Evolutionary conservation across 2,329 filamentous ascomycete species (phyloP).

Genomic region (Colletotrichum sojae): DNA sequence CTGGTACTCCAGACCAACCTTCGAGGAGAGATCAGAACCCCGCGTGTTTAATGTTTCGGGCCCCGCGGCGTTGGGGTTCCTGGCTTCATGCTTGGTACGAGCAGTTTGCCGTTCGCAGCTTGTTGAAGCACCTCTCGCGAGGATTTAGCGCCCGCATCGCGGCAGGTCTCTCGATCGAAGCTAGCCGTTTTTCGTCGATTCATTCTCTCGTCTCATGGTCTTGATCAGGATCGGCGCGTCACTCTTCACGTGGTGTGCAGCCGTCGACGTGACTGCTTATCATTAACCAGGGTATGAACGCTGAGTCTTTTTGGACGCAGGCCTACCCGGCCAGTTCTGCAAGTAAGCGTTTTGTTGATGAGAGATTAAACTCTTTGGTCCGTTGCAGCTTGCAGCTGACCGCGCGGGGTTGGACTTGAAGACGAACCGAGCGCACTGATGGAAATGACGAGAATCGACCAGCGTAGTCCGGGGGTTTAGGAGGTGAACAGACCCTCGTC

Average conservation of each 20-base stretch:
- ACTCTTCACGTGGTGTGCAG: constrained; percentile 22
- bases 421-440: constrained; percentile 4
- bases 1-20: background rate
- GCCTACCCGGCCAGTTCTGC: constrained; percentile 2
- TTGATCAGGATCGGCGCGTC: constrained; percentile 25
- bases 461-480: background rate
- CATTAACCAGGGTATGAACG: constrained; percentile 2
- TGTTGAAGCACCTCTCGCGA: too few species aligned
- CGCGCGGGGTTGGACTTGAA: background rate
- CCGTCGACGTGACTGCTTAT: constrained; percentile 8
- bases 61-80: background rate
- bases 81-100: too few species aligned
- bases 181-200: background rate
- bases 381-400: background rate
- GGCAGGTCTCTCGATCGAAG: background rate
- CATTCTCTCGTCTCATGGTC: background rate
- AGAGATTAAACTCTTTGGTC: background rate
- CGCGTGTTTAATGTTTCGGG: background rate
- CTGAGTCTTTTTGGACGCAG: constrained; percentile 4
- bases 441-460: background rate
- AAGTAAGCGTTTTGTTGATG: constrained; percentile 25
- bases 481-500: background rate
- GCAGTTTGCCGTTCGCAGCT: too few species aligned
- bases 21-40: background rate
- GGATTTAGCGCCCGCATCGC: too few species aligned